Conservation (phyloP, 2,329 filamentous ascomycete genomes). For the Colletotrichum chlorophyti region DNA sequence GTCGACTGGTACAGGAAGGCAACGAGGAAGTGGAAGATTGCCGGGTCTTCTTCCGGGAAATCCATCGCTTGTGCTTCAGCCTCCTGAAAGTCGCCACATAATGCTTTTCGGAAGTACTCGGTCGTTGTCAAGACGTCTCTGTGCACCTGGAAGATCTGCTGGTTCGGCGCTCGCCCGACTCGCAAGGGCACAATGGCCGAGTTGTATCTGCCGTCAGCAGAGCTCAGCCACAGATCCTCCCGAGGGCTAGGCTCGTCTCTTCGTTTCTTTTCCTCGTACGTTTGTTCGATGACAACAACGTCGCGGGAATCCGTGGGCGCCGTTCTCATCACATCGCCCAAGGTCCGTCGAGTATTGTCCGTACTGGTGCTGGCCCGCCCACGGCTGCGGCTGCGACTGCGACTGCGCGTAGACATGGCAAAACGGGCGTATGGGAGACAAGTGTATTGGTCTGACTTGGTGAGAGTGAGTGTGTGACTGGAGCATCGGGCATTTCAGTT, state of each 20-base stretch:
- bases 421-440: neutral
- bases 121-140: conserved; percentile 51
- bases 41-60: conserved; percentile 57
- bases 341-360: conserved; percentile 31
- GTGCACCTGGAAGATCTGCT: conserved; percentile 57
- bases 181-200: conserved; percentile 52
- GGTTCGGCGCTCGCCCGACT: conserved; percentile 47
- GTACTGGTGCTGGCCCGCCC: neutral
- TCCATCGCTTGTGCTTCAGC: conserved; percentile 52
- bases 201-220: conserved; percentile 55
- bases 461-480: neutral
- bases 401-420: conserved; percentile 12
- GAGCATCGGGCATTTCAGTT: neutral
- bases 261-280: conserved; percentile 38
- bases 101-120: conserved; percentile 56
- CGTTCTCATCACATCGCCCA: conserved; percentile 48
- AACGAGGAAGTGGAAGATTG: conserved; percentile 58
- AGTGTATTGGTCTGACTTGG: neutral
- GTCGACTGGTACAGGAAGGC: conserved; percentile 57
- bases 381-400: neutral
- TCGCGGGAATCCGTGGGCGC: conserved; percentile 44
- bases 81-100: conserved; percentile 55
- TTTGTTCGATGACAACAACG: conserved; percentile 46
- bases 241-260: conserved; percentile 45
- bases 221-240: conserved; percentile 57